Percentiles rank a stretch among this genome's conserved stretches.
phyloP scores from a whole-genome alignment of 108 stramenopile species.

The Craspedostauros australis region DNA sequence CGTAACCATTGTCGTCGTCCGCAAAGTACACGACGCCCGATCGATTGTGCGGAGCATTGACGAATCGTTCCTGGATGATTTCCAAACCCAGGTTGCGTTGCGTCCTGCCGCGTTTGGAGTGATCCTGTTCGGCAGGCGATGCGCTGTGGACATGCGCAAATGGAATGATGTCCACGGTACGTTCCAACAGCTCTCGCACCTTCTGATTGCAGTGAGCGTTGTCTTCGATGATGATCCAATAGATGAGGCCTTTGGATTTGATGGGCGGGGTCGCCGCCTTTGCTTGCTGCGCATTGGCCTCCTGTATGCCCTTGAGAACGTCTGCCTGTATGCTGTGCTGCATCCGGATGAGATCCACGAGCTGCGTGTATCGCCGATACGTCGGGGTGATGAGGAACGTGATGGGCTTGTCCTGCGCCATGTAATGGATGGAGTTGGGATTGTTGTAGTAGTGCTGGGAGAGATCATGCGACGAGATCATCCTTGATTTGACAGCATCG shows the following conservation, averaged over 20 bases:
- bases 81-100: constrained; percentile 19
- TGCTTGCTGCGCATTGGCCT: no score
- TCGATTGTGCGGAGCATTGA: no score
- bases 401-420: not conserved
- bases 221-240: constrained; percentile 21
- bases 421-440: no score
- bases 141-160: constrained; percentile 1
- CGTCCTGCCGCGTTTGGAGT: constrained; percentile 1
- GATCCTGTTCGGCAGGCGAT: not conserved
- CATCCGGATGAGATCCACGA: constrained; percentile 5
- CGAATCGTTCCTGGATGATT: not conserved
- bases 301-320: no score
- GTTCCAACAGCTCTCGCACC: constrained; percentile 8
- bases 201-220: not conserved
- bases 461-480: no score
- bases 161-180: not conserved
- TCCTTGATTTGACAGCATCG: no score
- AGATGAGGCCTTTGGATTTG: no score
- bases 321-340: constrained; percentile 6
- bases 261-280: no score
- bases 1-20: constrained; percentile 19
- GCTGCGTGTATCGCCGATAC: constrained; percentile 7
- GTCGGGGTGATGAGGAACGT: constrained; percentile 18
- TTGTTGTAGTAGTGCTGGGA: no score
- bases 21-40: constrained; percentile 18